Evolutionary conservation across 148 eudicot genomes (phyloP), one percentile per base, ranked within the genome.

Genomic region (Camellia lanceoleosa): DNA sequence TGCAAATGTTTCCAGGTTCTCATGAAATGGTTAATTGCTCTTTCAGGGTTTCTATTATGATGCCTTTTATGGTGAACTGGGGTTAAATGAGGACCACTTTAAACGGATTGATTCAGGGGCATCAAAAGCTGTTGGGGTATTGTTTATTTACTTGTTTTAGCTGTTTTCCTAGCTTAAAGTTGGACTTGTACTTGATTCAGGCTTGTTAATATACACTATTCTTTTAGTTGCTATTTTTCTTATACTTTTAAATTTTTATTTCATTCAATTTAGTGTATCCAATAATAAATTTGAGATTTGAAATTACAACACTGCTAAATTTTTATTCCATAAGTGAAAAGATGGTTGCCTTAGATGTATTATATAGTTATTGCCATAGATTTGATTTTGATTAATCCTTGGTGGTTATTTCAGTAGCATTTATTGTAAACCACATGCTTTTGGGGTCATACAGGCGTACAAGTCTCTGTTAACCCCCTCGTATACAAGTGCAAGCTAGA

Each of bases 41-140:
- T 71, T 80, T 55, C 88, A 96, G 98, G 99, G 99, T 66, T 97
- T 94, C 81, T 97, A 87, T 79, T 97, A 97, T 85, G 99, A 97
- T 89, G 98, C 92, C 64, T 94, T 89, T 84, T 97, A 97, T 87
- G 99, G 94, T 80, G 98, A 94, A 3, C 81, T 89, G 87, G 88
- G 98, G 77, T 85, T 94, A 84, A 97, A 96, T 73, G 99, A 96
- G 76, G 99, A 91, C 73, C 95, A 96, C 76, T 96, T 96, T 74
- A 91, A 91, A 78, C 84, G 81, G 71, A 96, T 96, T 86, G 90
- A 83, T 60, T 86, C 85, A 38, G 90, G 84, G 74, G 99, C 99
- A 30, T 78, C 78, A 19, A 90, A 90, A 88, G 98, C 99, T 76
- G 98, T 77, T 76, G 83, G 87, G 93, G 98, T 96, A 96, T 73